Evolutionary conservation across 2,329 filamentous ascomycete species (phyloP), one percentile per base, ranked within the genome.

Genomic region (Juglanconis sp.): DNA sequence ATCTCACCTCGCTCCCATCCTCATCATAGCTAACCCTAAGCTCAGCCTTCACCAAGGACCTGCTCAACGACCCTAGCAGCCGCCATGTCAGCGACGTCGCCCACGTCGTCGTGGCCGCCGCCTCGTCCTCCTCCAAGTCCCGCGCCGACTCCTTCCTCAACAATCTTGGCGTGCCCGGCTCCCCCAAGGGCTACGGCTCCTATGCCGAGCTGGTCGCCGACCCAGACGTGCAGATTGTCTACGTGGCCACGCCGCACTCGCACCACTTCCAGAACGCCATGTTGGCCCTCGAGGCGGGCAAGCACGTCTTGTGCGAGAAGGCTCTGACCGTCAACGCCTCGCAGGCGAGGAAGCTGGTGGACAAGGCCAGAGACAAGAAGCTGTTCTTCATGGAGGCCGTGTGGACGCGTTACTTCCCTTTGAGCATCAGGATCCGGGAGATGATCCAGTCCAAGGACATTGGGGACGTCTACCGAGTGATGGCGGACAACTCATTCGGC

Each of bases 261-360:
- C 92, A 96, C 74, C 92, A 96, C 78, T 96, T 93, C 78, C 91
- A 96, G 73, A 94, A 96, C 76, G 84, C 86, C 65, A 91, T 92
- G 85, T 83, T 96, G n/a, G 89, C 87, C 48, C 81, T 96, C 44
- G 84, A 91, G 66, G 90, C 89, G 7, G 90, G 91, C 69, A 96
- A 96, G 81, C 83, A 94, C 68, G 91, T 96, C 35, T 83, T 96
- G 38, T 96, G 92, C 74, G 92, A 96, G 75, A 96, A 96, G 80
- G 86, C 92, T 0, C 88, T 96, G 68, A 96, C 92, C 1, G 90
- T 94, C 64, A 96, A 89, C 65, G 91, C 89, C 3, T 80, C 85
- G 9, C 92, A 96, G 76, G 80, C 89, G 31, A 85, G 84, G 74
- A 86, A 86, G 71, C 81, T 96, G 32, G 83, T 88, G 54, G 85